Evolutionary conservation across 306 rosid species (phyloP), one percentile per base, ranked within the genome.

Genomic region (Senna tora): DNA sequence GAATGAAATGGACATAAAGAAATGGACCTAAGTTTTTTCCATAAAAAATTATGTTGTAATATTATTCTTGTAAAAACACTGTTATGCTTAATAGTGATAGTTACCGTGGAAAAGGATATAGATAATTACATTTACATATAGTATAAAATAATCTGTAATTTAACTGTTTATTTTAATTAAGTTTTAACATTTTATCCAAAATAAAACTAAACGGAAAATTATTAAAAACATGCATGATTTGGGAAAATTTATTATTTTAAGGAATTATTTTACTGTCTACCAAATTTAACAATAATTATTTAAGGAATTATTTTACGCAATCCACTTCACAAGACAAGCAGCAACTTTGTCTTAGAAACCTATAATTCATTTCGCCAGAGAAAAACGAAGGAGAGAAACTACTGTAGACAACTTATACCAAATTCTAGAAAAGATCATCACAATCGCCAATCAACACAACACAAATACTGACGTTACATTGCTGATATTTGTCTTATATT

Each of bases 401-500:
- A 56, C 25, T 66, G 42, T 7, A 38, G 64, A 52, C 0, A 47
- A 8, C 25, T 9, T 2, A 16, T 4, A 16, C 25, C 55, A 21
- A 50, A 50, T 16, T 16, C 55, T 55, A 71, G 36, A 45, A 38
- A 71, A 51, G 34, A 60, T 17, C 55, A 72, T 17, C 53, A 47
- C 71, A 76, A 66, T 61, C 39, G 38, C 64, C 69, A 79, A 68
- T 60, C 42, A 36, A 36, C 6, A 36, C 39, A 36, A 36, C 5
- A 83, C 67, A 54, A 79, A 72, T 78, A 80, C 79, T 77, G 79
- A 69, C 52, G 72, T 76, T 77, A 72, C 81, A 82, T 68, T 71
- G 86, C 83, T 58, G 71, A 73, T 54, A 58, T 80, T 77, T 69
- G 83, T 82, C 91, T 84, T 77, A 88, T 77, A 72, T 59, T 69